phyloP scores from a whole-genome alignment of 2,329 filamentous ascomycete species.

The Colletotrichum musicola region DNA sequence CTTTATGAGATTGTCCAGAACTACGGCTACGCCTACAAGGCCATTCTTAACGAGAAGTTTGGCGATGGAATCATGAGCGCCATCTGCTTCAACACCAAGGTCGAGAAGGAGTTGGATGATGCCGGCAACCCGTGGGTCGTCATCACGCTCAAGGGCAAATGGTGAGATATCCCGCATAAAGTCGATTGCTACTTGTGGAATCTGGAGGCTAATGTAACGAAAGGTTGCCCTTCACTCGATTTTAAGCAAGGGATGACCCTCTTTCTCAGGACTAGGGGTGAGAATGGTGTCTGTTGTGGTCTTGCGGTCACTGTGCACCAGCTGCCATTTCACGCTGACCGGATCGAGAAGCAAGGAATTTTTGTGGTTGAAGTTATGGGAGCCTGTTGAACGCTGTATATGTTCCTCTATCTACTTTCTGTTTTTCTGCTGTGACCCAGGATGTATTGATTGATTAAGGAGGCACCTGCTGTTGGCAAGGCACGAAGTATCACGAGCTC shows the following conservation, averaged over 20 bases:
- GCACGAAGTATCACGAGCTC: too few relatives aligned
- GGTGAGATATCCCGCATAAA: conserved; percentile 59
- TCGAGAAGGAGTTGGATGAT: conserved; percentile 93
- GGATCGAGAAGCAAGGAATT: neutral
- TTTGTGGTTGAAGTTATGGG: too few relatives aligned
- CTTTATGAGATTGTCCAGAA: conserved; percentile 97
- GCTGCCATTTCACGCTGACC: neutral
- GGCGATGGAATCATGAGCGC: conserved; percentile 97
- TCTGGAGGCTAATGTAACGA: conserved; percentile 17
- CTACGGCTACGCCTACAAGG: conserved; percentile 97
- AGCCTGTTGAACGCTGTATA: too few relatives aligned
- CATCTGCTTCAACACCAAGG: conserved; percentile 89
- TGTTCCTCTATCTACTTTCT: too few relatives aligned
- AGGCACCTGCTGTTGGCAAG: too few relatives aligned
- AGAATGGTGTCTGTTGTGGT: neutral
- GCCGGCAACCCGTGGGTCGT: conserved; percentile 86
- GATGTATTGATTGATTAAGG: too few relatives aligned
- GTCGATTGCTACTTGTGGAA: neutral
- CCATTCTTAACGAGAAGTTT: conserved; percentile 94
- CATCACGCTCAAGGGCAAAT: conserved; percentile 87
- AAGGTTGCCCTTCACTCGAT: conserved; percentile 54
- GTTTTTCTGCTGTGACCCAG: too few relatives aligned
- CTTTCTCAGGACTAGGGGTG: neutral
- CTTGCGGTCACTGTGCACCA: neutral
- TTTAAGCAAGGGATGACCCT: conserved; percentile 41